Conservation (phyloP, 2,329 filamentous ascomycete genomes). For the Aspergillus persii region DNA sequence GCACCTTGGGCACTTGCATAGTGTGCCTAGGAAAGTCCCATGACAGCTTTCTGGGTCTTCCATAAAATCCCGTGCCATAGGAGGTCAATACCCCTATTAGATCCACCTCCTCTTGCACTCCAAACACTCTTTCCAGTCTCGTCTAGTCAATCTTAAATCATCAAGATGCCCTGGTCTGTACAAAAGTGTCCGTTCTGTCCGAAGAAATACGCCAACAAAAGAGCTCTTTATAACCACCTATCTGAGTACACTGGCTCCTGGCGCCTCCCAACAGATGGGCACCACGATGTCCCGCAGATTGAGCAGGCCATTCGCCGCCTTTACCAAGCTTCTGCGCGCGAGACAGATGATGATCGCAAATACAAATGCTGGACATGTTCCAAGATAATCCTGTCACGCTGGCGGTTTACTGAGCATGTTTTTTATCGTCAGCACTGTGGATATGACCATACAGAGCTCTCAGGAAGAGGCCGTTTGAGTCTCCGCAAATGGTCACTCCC, state of each 20-base stretch:
- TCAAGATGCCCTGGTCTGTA: conserved; percentile 4
- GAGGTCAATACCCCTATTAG: too few species aligned
- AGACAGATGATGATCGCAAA: background rate
- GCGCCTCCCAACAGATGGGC: conserved; percentile 16
- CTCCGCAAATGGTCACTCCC: background rate
- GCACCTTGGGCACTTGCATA: too few species aligned
- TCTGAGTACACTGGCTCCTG: conserved; percentile 6
- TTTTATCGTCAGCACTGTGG: background rate
- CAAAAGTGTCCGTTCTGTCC: background rate
- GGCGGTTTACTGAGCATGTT: conserved; percentile 4
- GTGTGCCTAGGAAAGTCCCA: too few species aligned
- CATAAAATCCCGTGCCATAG: too few species aligned
- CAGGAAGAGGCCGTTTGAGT: background rate
- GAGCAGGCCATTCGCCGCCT: background rate
- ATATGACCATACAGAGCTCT: background rate
- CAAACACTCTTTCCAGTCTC: too few species aligned
- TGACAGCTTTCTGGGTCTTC: too few species aligned
- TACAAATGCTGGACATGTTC: conserved; percentile 1
- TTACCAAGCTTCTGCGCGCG: background rate
- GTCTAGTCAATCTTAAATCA: too few species aligned
- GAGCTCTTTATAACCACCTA: conserved; percentile 8
- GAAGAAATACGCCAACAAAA: conserved; percentile 13
- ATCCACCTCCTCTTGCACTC: too few species aligned
- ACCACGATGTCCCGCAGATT: conserved; percentile 18
- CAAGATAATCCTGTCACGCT: background rate